Evolutionary conservation across 306 rosid genomes (phyloP), one percentile per base, ranked within the genome.

Genomic region (Sindora glabra): DNA sequence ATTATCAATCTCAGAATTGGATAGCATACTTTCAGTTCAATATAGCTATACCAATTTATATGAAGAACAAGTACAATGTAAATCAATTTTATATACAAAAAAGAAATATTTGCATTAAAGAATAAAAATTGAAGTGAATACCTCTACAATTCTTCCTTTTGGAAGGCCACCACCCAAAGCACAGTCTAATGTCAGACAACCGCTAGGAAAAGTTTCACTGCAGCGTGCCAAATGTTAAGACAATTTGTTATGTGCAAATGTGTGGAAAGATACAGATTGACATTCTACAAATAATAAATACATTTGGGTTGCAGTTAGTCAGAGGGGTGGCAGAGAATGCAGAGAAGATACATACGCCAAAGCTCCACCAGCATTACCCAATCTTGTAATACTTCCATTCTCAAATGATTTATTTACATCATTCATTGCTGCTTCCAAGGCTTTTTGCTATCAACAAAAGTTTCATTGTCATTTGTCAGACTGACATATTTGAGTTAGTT

Each of bases 161-260:
- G 99, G 99, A 47, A 92, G 95, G 65, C 99, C 99, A 46, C 99
- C 99, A 19, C 99, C 96, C 67, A 92, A 81, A 61, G 96, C 99
- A 59, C 80, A 84, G 83, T 92, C 99, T 71, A 92, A 74, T 10
- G 94, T 78, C 85, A 92, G 84, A 73, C 96, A 92, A 55, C 99
- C 99, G 80, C 96, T 92, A 6, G 99, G 99, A 61, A 92, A 92
- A 14, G 99, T 92, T 80, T 92, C 99, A 60, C 98, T 92, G 85
- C 71, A 75, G 67, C 33, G 49, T 26, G 68, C 37, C 65, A 67
- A 69, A 37, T 33, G 42, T 62, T 7, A n/a, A 42, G 19, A 64
- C 24, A 48, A n/a, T n/a, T 39, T 53, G 10, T 21, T 48, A 64
- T 50, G 21, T 54, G 48, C n/a, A n/a, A n/a, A n/a, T n/a, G n/a